These are phyloP conservation scores for Murraya koenigii DNA, from an alignment of 345 rosid species.

Conservation along the genomic window DNA sequence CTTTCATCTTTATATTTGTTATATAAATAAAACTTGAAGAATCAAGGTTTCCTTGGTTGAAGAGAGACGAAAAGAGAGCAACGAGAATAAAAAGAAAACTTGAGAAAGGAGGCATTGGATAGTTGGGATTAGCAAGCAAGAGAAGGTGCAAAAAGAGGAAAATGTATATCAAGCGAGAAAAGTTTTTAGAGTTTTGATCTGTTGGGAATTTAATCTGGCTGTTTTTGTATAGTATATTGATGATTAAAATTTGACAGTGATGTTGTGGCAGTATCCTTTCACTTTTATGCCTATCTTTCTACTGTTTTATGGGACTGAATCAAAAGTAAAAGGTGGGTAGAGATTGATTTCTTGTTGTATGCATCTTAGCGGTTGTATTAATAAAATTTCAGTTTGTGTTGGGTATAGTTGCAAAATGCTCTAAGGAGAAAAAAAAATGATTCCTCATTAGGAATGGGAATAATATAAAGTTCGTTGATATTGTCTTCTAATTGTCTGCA, in stretches of 20 bases:
- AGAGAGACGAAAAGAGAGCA: conserved; percentile 52
- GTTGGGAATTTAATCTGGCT: conserved; percentile 26
- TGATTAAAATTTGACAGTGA: conserved; percentile 5
- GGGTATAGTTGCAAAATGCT: neutral
- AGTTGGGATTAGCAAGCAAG: conserved; percentile 81
- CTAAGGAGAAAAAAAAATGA: neutral
- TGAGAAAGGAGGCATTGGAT: conserved; percentile 83
- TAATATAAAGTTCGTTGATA: conserved; percentile 20
- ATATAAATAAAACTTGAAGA: conserved; percentile 53
- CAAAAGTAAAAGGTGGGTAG: conserved; percentile 39
- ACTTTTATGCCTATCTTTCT: conserved; percentile 30
- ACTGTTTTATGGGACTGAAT: conserved; percentile 46
- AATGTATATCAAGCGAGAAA: conserved; percentile 31
- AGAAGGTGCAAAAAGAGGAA: conserved; percentile 54
- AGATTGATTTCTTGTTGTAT: conserved; percentile 14
- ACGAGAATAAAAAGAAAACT: conserved; percentile 89
- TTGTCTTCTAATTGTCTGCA: conserved; percentile 15
- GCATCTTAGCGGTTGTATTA: conserved; percentile 9
- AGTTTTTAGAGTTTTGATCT: conserved; percentile 20
- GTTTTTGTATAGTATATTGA: neutral
- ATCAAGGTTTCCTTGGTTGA: conserved; percentile 81
- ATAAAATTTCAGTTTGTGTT: neutral
- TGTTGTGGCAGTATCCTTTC: conserved; percentile 14
- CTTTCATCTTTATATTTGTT: conserved; percentile 33
- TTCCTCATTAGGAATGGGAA: conserved; percentile 9